Evolutionary conservation across 768 basidiomycete genomes (phyloP), one percentile per base, ranked within the genome.

Genomic region (Phanerochaete carnosa): DNA sequence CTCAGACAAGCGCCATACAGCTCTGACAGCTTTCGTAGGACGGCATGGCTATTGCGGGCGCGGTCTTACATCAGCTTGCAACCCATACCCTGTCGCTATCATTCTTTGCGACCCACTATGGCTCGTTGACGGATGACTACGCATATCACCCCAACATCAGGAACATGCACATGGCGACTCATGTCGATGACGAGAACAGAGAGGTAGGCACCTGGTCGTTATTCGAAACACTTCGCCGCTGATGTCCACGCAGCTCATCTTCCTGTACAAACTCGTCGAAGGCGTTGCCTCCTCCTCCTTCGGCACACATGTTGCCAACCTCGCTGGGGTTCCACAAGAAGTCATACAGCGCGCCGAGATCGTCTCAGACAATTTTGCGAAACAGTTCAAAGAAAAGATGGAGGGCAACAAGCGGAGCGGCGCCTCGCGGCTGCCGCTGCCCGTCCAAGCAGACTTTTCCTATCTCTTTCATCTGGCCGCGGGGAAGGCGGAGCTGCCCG

Each of bases 31-130:
- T 16, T 28, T 45, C 50, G 16, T 61, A 94, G 86, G 97, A 99
- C 73, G 97, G 96, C n/a, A 94, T 98, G 93, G 94, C 95, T 7
- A 98, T 98, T 65, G 96, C 97, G 47, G 92, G 90, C 57, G 90
- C 96, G 11, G 97, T 98, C 15, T 74, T 98, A 22, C 97, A 99
- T 71, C 87, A 96, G 69, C 82, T 99, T 16, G 94, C 97, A 1
- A 97, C 95, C 0, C 92, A 93, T 67, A 95, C 93, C 0, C 77
- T 97, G 4, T 89, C 95, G 12, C 76, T 98, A 28, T 89, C 92
- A 1, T 97, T 98, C 79, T 99, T 99, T 68, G 96, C 97, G 35
- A 99, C 97, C 0, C 97, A 99, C 74, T 99, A 98, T 66, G 94
- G 94, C 2, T 92, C 94, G 1, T 79, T 98, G 45, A 97, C 96